Conservation (phyloP, 805 yeast species). For the Sugiyamaella smithiae region DNA sequence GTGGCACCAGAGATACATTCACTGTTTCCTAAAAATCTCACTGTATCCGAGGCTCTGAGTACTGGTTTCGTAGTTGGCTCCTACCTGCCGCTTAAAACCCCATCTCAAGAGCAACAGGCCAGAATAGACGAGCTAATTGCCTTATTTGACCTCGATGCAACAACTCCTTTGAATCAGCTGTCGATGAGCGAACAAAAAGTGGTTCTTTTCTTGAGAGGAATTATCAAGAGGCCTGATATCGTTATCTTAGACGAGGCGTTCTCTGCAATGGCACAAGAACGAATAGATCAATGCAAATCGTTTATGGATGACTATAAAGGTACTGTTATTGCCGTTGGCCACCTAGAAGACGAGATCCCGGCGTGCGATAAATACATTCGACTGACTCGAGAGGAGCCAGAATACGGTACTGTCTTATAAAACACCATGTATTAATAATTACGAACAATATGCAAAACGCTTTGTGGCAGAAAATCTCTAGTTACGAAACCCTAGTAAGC, state of each 20-base stretch:
- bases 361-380: constrained; percentile 52
- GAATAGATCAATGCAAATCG: constrained; percentile 53
- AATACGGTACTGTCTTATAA: constrained; percentile 4
- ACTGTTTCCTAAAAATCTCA: constrained; percentile 60
- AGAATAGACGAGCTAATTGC: constrained; percentile 46
- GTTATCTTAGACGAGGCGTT: constrained; percentile 89
- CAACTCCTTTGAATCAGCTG: constrained; percentile 50
- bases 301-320: constrained; percentile 52
- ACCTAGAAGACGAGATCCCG: constrained; percentile 78
- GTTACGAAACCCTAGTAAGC: neutral
- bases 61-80: constrained; percentile 78
- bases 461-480: neutral
- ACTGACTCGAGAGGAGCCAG: constrained; percentile 24
- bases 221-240: constrained; percentile 73
- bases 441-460: neutral
- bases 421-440: neutral
- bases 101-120: constrained; percentile 38
- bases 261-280: constrained; percentile 77
- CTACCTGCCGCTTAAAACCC: constrained; percentile 46
- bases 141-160: constrained; percentile 45
- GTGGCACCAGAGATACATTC: constrained; percentile 92
- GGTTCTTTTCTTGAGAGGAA: constrained; percentile 69
- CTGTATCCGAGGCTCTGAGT: constrained; percentile 55
- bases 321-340: constrained; percentile 78
- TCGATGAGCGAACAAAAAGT: constrained; percentile 75